These are phyloP conservation scores for Aethionema arabicum DNA, from an alignment of 345 rosid species.

Conservation along the genomic window DNA sequence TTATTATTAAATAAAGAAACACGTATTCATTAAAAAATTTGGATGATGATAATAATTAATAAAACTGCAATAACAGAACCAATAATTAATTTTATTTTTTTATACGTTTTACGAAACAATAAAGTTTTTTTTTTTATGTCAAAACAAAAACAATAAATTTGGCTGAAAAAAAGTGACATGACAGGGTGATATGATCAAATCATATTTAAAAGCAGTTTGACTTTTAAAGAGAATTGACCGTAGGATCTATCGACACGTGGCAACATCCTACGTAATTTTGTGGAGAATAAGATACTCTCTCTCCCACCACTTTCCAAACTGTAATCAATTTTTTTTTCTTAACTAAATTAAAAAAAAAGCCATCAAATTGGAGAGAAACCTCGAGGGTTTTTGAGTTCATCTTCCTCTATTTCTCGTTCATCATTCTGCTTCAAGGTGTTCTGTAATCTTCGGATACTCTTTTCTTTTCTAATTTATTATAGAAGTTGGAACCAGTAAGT, in stretches of 20 bases:
- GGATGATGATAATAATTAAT: neutral
- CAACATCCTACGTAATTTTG: conserved; percentile 1
- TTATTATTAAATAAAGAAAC: too few species aligned
- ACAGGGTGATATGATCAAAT: neutral
- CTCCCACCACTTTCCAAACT: conserved; percentile 15
- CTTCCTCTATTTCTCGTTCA: conserved; percentile 9
- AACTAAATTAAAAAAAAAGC: neutral
- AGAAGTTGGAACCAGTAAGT: neutral
- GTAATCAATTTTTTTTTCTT: conserved; percentile 11
- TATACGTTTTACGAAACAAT: too few species aligned
- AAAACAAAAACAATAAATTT: conserved; percentile 3
- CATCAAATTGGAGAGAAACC: conserved; percentile 28
- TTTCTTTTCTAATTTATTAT: neutral
- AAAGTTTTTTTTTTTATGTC: too few species aligned
- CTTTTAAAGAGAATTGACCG: conserved; percentile 4
- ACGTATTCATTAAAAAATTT: too few species aligned
- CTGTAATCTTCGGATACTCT: conserved; percentile 6
- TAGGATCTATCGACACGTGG: conserved; percentile 12
- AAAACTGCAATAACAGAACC: conserved; percentile 20
- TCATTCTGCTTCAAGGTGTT: conserved; percentile 13
- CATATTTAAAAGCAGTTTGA: conserved; percentile 8
- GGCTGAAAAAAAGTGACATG: conserved; percentile 1
- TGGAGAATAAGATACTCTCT: conserved; percentile 33
- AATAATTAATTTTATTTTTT: conserved; percentile 7
- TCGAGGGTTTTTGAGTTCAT: conserved; percentile 6